Evolutionary conservation across 805 yeast species (phyloP).

Genomic region (Kurtzmaniella cleridarum): DNA sequence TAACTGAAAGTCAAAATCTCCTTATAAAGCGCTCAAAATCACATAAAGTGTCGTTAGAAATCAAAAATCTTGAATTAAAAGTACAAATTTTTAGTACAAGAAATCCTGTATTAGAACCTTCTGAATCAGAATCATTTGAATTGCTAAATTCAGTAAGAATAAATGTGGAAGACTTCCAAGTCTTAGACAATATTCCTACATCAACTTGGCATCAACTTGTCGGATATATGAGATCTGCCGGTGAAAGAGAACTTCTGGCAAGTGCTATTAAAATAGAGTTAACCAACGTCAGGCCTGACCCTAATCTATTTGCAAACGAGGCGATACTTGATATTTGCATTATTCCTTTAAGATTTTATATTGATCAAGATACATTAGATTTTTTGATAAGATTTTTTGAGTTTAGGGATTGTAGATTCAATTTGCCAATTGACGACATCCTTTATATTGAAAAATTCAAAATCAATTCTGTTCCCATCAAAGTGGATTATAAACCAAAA

Average conservation of each 20-base stretch:
- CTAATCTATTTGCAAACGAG: conserved; percentile 64
- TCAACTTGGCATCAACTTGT: conserved; percentile 89
- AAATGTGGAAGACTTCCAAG: conserved; percentile 48
- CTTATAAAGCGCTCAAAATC: conserved; percentile 58
- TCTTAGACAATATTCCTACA: conserved; percentile 73
- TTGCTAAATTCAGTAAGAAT: conserved; percentile 46
- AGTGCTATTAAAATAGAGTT: conserved; percentile 54
- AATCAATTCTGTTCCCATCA: conserved; percentile 53
- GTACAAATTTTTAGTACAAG: conserved; percentile 42
- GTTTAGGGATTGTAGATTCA: conserved; percentile 68
- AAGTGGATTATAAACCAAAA: conserved; percentile 88
- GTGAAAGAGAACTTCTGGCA: conserved; percentile 64
- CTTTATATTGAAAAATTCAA: conserved; percentile 64
- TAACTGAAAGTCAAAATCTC: conserved; percentile 29
- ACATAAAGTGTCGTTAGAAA: conserved; percentile 55
- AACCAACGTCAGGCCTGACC: conserved; percentile 60
- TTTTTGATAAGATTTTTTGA: conserved; percentile 75
- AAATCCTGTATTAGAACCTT: conserved; percentile 38
- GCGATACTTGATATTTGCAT: conserved; percentile 47
- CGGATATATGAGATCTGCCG: conserved; percentile 62
- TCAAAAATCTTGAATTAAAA: conserved; percentile 47
- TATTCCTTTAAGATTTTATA: conserved; percentile 73
- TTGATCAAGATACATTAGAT: conserved; percentile 92
- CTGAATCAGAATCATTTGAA: conserved; percentile 35
- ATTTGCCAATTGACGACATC: conserved; percentile 59